A percentile compares a stretch with the other conserved stretches of the same genome.
Conservation (phyloP, 768 basidiomycete species). For the Phylloporus arenicola region DNA sequence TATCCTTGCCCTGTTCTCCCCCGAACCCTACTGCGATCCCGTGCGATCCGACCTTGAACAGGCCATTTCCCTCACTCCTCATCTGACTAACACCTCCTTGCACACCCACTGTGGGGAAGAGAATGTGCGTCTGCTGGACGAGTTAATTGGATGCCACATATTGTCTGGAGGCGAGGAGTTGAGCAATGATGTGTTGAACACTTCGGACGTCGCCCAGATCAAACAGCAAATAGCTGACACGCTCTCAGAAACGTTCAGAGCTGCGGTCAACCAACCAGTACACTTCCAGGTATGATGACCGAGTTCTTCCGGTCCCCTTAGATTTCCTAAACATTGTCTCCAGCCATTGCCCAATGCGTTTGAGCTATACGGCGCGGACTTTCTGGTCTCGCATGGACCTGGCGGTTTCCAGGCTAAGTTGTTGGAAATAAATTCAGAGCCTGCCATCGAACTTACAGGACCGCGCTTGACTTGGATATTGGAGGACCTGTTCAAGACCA, state of each 20-base stretch:
- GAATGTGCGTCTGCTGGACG: slow-evolving; percentile 72
- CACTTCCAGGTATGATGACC: slow-evolving; percentile 68
- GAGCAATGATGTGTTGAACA: slow-evolving; percentile 13
- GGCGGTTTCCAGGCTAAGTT: slow-evolving; percentile 57
- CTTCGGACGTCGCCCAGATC: slow-evolving; percentile 44
- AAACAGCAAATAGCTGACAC: slow-evolving; percentile 57
- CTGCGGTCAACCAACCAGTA: slow-evolving; percentile 73
- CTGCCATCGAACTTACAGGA: slow-evolving; percentile 92
- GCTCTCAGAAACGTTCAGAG: slow-evolving; percentile 78
- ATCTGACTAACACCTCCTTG: slow-evolving; percentile 90
- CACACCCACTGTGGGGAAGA: slow-evolving; percentile 65
- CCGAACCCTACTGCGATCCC: slow-evolving; percentile 59
- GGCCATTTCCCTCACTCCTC: slow-evolving; percentile 46
- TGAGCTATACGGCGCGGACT: slow-evolving; percentile 93
- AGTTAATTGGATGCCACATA: slow-evolving; percentile 64
- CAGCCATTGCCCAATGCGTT: slow-evolving; percentile 89
- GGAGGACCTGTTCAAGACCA: slow-evolving; percentile 71
- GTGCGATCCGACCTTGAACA: slow-evolving; percentile 22
- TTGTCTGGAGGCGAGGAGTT: slow-evolving; percentile 31
- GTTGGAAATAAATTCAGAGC: slow-evolving; percentile 91
- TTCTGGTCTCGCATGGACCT: slow-evolving; percentile 57
- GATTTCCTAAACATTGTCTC: not conserved
- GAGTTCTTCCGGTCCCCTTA: not conserved
- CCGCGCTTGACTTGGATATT: slow-evolving; percentile 75
- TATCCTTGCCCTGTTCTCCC: slow-evolving; percentile 87